Conservation (phyloP, 1,139 yeast species). For the Pichia norvegensis region DNA sequence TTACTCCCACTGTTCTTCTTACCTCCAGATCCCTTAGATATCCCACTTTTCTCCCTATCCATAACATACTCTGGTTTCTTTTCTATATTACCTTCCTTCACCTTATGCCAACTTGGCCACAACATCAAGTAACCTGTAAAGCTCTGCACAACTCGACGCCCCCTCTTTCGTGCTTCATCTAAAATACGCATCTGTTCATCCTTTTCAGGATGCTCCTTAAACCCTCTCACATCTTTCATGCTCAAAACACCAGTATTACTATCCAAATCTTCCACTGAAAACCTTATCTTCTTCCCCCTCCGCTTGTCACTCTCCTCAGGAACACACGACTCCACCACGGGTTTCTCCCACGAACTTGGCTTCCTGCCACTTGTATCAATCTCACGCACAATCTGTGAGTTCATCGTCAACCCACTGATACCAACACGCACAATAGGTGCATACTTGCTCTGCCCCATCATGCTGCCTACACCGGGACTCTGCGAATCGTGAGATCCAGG, state of each 20-base stretch:
- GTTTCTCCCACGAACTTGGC: constrained; percentile 12
- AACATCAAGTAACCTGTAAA: constrained; percentile 15
- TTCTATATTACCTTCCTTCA: constrained; percentile 7
- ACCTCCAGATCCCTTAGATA: neutral
- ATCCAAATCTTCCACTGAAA: constrained; percentile 1
- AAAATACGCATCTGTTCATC: constrained; percentile 4
- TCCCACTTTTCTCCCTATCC: constrained; percentile 2
- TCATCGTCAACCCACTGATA: constrained; percentile 17
- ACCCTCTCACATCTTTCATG: constrained; percentile 12
- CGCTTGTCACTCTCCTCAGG: neutral
- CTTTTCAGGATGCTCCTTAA: constrained; percentile 7
- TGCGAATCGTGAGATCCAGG: constrained; percentile 1
- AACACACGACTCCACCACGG: constrained; percentile 1
- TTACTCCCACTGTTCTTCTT: neutral
- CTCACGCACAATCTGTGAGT: constrained; percentile 14
- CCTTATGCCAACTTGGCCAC: constrained; percentile 13
- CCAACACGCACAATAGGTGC: constrained; percentile 15
- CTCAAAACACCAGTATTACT: constrained; percentile 3
- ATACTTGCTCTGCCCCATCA: neutral
- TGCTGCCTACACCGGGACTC: neutral
- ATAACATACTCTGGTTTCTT: constrained; percentile 1
- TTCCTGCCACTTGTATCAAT: constrained; percentile 14
- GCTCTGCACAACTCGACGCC: constrained; percentile 10
- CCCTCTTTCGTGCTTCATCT: constrained; percentile 1
- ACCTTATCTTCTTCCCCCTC: neutral